Conservation (phyloP, 179 eudicot genomes). For the Beta macrorhiza region DNA sequence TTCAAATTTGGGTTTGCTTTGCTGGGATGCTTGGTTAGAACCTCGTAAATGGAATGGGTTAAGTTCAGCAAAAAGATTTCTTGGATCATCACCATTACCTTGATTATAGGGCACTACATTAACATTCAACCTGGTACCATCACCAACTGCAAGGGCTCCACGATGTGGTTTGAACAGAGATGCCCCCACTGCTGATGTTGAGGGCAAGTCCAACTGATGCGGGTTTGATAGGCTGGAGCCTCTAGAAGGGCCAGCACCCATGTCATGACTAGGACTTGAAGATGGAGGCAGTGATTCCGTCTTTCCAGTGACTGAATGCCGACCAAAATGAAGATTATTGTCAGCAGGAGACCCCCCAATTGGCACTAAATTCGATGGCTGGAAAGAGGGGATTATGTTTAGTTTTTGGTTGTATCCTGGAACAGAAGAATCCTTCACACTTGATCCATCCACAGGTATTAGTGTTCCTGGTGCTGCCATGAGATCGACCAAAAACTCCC, state of each 20-base stretch:
- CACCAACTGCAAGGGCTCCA: constrained; percentile 68
- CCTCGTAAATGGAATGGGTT: constrained; percentile 86
- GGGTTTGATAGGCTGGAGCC: constrained; percentile 36
- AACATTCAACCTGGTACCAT: constrained; percentile 78
- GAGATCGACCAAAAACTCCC: constrained; percentile 97
- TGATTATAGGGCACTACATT: constrained; percentile 77
- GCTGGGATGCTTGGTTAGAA: constrained; percentile 57
- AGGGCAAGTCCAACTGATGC: constrained; percentile 53
- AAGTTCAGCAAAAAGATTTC: constrained; percentile 89
- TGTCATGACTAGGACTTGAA: constrained; percentile 37
- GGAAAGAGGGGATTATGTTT: constrained; percentile 46
- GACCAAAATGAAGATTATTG: constrained; percentile 27
- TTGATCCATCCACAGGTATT: constrained; percentile 75
- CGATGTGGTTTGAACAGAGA: constrained; percentile 80
- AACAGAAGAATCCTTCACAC: constrained; percentile 51
- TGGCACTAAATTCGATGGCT: constrained; percentile 32
- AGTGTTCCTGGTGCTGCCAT: constrained; percentile 99
- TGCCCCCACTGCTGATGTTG: constrained; percentile 64
- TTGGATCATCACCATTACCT: constrained; percentile 59
- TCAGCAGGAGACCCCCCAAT: constrained; percentile 33
- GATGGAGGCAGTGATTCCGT: constrained; percentile 44
- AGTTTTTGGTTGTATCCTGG: constrained; percentile 45
- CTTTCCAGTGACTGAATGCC: constrained; percentile 36
- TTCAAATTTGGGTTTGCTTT: constrained; percentile 50
- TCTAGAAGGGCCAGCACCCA: constrained; percentile 62